phyloP scores from a whole-genome alignment of 345 rosid species.

The Xanthoceras sorbifolium region DNA sequence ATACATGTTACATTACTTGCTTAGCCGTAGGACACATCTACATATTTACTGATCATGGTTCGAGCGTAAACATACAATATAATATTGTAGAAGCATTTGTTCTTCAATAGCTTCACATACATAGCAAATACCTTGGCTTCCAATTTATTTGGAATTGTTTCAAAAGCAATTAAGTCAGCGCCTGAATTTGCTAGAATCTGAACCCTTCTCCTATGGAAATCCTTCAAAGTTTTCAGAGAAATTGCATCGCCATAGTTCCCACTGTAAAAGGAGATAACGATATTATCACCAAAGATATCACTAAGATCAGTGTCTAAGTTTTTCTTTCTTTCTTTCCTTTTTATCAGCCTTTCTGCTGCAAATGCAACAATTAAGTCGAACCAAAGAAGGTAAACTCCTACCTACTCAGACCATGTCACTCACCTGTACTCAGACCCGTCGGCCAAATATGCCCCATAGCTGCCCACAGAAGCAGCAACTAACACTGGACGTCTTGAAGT shows the following conservation, averaged over 20 bases:
- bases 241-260: conserved; percentile 70
- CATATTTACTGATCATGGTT: not conserved
- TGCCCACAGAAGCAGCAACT: conserved; percentile 91
- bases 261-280: conserved; percentile 35
- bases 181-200: conserved; percentile 71
- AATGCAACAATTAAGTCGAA: not conserved
- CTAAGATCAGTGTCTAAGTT: not conserved
- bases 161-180: conserved; percentile 80
- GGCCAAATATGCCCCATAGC: conserved; percentile 93
- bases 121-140: conserved; percentile 68
- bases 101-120: not conserved
- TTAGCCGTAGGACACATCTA: not conserved
- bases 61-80: not conserved
- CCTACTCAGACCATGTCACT: not conserved
- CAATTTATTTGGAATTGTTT: conserved; percentile 84
- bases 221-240: conserved; percentile 63
- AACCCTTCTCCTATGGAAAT: conserved; percentile 82
- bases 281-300: not conserved
- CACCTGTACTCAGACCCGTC: conserved; percentile 95
- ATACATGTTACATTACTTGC: not conserved
- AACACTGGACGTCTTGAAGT: conserved; percentile 52
- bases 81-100: not conserved
- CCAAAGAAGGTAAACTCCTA: not conserved
- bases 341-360: too few species aligned
- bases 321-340: not conserved